These are phyloP conservation scores for Cyberlindnera samutprakarnensis DNA, from an alignment of 805 yeast species.

Conservation along the genomic window DNA sequence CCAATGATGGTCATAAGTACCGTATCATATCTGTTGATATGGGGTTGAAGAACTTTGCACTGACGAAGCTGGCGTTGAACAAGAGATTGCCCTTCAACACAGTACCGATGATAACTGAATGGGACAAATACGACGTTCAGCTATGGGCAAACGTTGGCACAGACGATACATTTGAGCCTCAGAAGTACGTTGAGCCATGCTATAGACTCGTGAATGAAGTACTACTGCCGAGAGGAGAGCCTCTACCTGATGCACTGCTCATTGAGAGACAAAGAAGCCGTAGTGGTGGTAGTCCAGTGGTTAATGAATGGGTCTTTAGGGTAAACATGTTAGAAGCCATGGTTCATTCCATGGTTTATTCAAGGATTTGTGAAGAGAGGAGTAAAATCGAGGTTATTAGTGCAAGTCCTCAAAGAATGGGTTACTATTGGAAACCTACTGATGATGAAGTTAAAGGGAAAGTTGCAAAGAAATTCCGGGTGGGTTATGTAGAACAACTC, in stretches of 20 bases:
- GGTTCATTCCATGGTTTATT: conserved; percentile 27
- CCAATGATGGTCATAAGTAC: conserved; percentile 15
- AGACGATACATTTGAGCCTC: conserved; percentile 17
- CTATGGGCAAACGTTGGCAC: conserved; percentile 9
- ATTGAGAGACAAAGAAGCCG: conserved; percentile 54
- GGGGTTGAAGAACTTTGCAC: conserved; percentile 31
- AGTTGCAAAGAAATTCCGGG: conserved; percentile 13
- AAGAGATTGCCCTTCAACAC: conserved; percentile 15
- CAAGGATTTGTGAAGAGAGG: conserved; percentile 2
- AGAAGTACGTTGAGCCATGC: conserved; percentile 18
- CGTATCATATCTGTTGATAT: conserved; percentile 28
- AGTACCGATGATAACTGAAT: conserved; percentile 23
- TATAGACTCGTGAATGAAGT: conserved; percentile 21
- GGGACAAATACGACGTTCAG: conserved; percentile 28
- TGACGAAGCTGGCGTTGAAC: conserved; percentile 20
- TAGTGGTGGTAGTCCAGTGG: conserved; percentile 35
- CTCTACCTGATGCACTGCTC: conserved; percentile 33
- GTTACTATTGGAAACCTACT: conserved; percentile 16
- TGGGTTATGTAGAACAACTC: conserved; percentile 14
- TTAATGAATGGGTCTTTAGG: conserved; percentile 44
- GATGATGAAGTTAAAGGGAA: conserved; percentile 2
- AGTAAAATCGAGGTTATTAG: conserved; percentile 11
- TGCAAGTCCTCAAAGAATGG: conserved; percentile 17
- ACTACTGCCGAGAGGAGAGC: conserved; percentile 12
- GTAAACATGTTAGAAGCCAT: conserved; percentile 49